Conservation (phyloP, 2,329 filamentous ascomycete species). For the Paracamarosporium sp. region DNA sequence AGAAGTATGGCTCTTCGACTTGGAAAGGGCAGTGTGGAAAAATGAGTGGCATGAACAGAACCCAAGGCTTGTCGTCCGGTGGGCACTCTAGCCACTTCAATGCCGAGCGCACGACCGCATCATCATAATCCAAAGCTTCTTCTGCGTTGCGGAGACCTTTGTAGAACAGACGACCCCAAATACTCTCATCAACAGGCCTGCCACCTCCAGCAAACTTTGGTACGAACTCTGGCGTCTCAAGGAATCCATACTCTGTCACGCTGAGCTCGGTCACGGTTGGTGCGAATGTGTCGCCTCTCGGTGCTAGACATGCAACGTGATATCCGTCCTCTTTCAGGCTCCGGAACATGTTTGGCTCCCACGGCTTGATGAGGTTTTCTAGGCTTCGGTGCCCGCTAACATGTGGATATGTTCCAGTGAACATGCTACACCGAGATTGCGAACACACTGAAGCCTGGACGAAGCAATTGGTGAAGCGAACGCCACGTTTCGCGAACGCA, state of each 20-base stretch:
- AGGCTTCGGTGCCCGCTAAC: constrained; percentile 55
- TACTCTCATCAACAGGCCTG: constrained; percentile 28
- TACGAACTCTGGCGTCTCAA: constrained; percentile 32
- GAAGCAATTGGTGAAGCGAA: constrained; percentile 55
- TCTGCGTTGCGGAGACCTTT: constrained; percentile 47
- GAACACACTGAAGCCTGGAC: constrained; percentile 56
- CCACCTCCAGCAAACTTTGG: background rate
- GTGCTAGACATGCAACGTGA: constrained; percentile 55
- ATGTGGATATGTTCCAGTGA: constrained; percentile 56
- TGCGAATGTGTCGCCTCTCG: constrained; percentile 53
- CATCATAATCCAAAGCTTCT: constrained; percentile 54
- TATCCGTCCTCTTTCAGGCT: constrained; percentile 54
- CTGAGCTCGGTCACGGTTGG: constrained; percentile 54
- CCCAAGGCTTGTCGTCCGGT: constrained; percentile 51
- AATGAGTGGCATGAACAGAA: constrained; percentile 52
- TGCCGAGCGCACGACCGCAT: constrained; percentile 51
- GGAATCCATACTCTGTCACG: constrained; percentile 55
- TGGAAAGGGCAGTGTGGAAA: constrained; percentile 58
- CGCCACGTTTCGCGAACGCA: constrained; percentile 47
- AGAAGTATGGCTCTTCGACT: constrained; percentile 58
- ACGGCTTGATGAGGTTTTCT: constrained; percentile 57
- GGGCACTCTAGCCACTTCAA: constrained; percentile 54
- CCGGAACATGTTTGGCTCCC: constrained; percentile 57
- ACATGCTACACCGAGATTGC: constrained; percentile 57
- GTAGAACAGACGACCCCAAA: constrained; percentile 53